These are phyloP conservation scores for Cetradonia linearis DNA, from an alignment of 495 filamentous ascomycete genomes.

Conservation along the genomic window DNA sequence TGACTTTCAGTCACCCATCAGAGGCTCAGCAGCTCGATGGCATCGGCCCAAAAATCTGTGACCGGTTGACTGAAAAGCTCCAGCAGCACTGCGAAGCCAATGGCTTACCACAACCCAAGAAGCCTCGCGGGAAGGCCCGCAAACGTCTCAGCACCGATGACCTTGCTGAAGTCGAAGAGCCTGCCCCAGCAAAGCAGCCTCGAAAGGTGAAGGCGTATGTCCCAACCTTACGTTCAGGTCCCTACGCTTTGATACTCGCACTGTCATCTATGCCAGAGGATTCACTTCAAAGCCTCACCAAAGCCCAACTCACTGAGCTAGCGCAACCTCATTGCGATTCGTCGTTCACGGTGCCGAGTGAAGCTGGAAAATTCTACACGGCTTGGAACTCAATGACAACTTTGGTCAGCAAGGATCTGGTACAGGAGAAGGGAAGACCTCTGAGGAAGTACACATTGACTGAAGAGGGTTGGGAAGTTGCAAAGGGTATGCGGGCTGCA, in stretches of 20 bases:
- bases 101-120: slow-evolving; percentile 59
- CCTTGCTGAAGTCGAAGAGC: slow-evolving; percentile 24
- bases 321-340: slow-evolving; percentile 67
- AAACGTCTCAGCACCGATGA: slow-evolving; percentile 41
- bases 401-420: slow-evolving; percentile 61
- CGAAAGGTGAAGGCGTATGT: slow-evolving; percentile 61
- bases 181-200: slow-evolving; percentile 50
- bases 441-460: slow-evolving; percentile 59
- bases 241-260: slow-evolving; percentile 64
- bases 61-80: slow-evolving; percentile 58
- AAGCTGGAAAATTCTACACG: slow-evolving; percentile 63
- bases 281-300: slow-evolving; percentile 49
- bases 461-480: slow-evolving; percentile 73
- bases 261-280: slow-evolving; percentile 51
- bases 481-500: slow-evolving; percentile 49
- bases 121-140: slow-evolving; percentile 20
- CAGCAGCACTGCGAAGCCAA: slow-evolving; percentile 57
- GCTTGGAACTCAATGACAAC: slow-evolving; percentile 85
- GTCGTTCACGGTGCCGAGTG: slow-evolving; percentile 59
- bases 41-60: slow-evolving; percentile 59
- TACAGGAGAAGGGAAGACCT: slow-evolving; percentile 61
- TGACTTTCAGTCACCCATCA: slow-evolving; percentile 64
- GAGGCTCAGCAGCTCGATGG: slow-evolving; percentile 63
- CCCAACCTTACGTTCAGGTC: slow-evolving; percentile 57
- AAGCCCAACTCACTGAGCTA: slow-evolving; percentile 54